These are phyloP conservation scores for Stephania yunnanensis DNA, from an alignment of 164 flowering plant genomes.

Conservation along the genomic window DNA sequence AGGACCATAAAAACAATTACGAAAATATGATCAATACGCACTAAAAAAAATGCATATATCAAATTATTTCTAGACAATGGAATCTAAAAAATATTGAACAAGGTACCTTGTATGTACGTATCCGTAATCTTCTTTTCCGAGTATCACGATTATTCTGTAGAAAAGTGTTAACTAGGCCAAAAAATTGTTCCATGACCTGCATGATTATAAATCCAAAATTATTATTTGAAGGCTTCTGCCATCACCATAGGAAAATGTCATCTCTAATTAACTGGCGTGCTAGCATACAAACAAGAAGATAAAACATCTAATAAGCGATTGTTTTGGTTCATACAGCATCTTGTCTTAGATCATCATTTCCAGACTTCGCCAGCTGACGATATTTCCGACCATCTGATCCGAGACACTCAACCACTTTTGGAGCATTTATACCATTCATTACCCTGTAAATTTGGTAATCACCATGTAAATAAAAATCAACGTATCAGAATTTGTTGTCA, in stretches of 20 bases:
- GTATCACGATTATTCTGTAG: constrained; percentile 73
- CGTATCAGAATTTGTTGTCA: neutral
- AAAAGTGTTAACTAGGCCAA: constrained; percentile 89
- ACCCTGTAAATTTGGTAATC: constrained; percentile 44
- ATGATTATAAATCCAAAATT: constrained; percentile 9
- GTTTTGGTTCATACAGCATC: constrained; percentile 71
- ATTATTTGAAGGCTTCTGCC: neutral
- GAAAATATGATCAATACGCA: too few relatives aligned
- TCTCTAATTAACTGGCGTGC: neutral
- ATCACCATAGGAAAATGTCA: too few relatives aligned
- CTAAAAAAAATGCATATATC: too few relatives aligned
- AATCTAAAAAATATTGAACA: neutral
- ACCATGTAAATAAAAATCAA: neutral
- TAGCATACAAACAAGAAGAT: neutral
- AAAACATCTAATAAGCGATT: neutral
- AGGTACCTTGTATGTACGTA: constrained; percentile 93
- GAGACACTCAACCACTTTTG: constrained; percentile 87
- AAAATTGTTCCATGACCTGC: constrained; percentile 99
- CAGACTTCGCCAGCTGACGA: constrained; percentile 98
- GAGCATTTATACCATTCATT: constrained; percentile 99
- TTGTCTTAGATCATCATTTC: constrained; percentile 98
- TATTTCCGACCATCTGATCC: constrained; percentile 90
- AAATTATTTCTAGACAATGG: too few relatives aligned
- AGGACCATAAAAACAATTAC: too few relatives aligned
- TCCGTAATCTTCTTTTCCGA: constrained; percentile 72